Evolutionary conservation across 176 grass and related monocot species (phyloP), one percentile per base, ranked within the genome.

Genomic region (Oryza rufipogon): DNA sequence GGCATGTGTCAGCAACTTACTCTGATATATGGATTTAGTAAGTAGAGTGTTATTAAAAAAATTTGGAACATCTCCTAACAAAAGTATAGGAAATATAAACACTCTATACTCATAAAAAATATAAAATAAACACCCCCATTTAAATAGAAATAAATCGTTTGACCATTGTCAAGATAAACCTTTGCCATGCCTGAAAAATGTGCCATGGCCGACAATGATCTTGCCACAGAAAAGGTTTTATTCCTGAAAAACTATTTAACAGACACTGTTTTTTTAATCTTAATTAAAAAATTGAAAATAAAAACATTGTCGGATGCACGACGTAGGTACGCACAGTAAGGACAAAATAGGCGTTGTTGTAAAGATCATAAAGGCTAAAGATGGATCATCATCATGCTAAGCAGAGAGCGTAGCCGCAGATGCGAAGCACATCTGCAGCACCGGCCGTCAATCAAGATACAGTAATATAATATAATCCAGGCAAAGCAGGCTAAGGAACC

Each of bases 301-400:
- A 2, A 17, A 56, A 6, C 16, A 19, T 19, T 56, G 51, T 19
- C 51, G 15, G 51, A 56, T 56, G 51, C 51, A 56, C 51, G 19
- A 58, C 6, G 19, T 5, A 58, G 17, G 19, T 52, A 52, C 14
- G 73, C 68, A 82, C 9, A 82, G 9, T 11, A 6, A 68, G 82
- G 88, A 88, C 87, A 88, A 85, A 81, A 86, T 11, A 84, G 72
- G 80, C 80, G 54, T 91, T 67, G 85, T 87, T 95, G 85, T 88
- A 87, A 95, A 91, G 80, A 86, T 52, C 65, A 74, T 63, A 76
- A 76, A 87, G 72, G 54, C 20, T n/a, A 89, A 84, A 58, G 39
- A 77, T 34, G 44, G 25, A 63, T 85, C 64, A 36, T 32, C 34
- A 65, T 44, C 34, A 41, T 41, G 39, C 39, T 41, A 41, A 71